These are phyloP conservation scores for Lachancea quebecensis DNA, from an alignment of 805 yeast genomes.

Conservation along the genomic window DNA sequence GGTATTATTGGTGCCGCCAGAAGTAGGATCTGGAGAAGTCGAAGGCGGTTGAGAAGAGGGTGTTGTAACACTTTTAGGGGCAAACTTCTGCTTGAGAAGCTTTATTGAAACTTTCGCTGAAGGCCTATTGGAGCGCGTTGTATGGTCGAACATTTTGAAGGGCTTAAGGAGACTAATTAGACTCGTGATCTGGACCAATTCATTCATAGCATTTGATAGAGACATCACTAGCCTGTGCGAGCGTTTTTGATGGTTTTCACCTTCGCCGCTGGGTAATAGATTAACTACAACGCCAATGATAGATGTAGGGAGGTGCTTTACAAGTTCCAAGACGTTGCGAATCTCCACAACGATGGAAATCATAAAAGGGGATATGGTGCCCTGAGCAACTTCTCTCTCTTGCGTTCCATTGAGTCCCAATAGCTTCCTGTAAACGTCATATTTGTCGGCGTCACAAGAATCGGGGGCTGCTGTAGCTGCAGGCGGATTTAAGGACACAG, in stretches of 20 bases:
- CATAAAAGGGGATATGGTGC: slow-evolving; percentile 28
- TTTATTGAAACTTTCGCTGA: not conserved
- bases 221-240: slow-evolving; percentile 18
- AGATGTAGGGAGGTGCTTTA: slow-evolving; percentile 28
- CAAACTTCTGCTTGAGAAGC: not conserved
- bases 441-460: slow-evolving; percentile 8
- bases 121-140: not conserved
- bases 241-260: not conserved
- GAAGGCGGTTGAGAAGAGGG: not conserved
- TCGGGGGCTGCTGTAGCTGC: not conserved
- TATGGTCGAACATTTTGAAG: slow-evolving; percentile 23
- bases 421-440: slow-evolving; percentile 25
- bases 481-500: not conserved
- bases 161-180: slow-evolving; percentile 27
- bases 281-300: slow-evolving; percentile 26
- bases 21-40: too few species aligned
- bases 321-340: slow-evolving; percentile 22
- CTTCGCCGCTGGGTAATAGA: slow-evolving; percentile 7
- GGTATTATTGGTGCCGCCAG: not conserved
- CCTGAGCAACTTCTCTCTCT: slow-evolving; percentile 13
- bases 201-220: slow-evolving; percentile 30
- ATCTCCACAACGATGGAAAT: slow-evolving; percentile 24
- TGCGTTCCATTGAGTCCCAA: slow-evolving; percentile 22
- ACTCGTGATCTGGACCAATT: slow-evolving; percentile 28
- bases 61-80: not conserved